Evolutionary conservation across 192 early-diverging fungal genomes (phyloP), one percentile per base, ranked within the genome.

Genomic region (Backusella tarrabulga): DNA sequence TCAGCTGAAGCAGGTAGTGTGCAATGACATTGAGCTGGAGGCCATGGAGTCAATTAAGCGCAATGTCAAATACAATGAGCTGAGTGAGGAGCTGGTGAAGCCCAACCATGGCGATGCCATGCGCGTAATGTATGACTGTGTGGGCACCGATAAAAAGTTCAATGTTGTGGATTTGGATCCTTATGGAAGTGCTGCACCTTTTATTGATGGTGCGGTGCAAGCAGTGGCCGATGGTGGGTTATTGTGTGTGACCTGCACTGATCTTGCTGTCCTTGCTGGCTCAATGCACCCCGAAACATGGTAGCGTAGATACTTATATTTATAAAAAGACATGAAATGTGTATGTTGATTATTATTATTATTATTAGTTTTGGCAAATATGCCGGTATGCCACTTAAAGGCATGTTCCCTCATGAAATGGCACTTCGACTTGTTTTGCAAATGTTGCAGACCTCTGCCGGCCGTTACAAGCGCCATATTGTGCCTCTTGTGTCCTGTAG

Each of bases 181-280:
- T 15, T 99, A 99, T 79, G 98, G 98, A 35, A 92, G 95, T 1
- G 97, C 97, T 0, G 88, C 97, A 0, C 97, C 97, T 6, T 99
- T 99, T 80, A 79, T 99, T 19, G 98, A 99, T 79, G 96, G 90
- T 11, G 97, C 97, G 4, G 92, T 99, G 5, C 95, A 98, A 71
- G 89, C 95, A 2, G 95, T 98, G 12, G 76, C 87, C 26, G 92
- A 97, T 54, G 96, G 95, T 74, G 96, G 74, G 2, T 83, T 99
- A 19, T 87, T 99, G 35, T 98, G 97, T 80, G 92, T 99, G 6
- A 99, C 98, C 3, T 99, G 97, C 85, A 99, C 98, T 1, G 98
- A 99, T 89, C 85, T 99, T 84, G 97, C 95, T 7, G 89, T 97
- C 21, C 88, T 99, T 17, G 95, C 97, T 76, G 96, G 97, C 67